Base-by-base conservation (phyloP, 352 stramenopile genomes). In the Globisporangium spiculum region DNA sequence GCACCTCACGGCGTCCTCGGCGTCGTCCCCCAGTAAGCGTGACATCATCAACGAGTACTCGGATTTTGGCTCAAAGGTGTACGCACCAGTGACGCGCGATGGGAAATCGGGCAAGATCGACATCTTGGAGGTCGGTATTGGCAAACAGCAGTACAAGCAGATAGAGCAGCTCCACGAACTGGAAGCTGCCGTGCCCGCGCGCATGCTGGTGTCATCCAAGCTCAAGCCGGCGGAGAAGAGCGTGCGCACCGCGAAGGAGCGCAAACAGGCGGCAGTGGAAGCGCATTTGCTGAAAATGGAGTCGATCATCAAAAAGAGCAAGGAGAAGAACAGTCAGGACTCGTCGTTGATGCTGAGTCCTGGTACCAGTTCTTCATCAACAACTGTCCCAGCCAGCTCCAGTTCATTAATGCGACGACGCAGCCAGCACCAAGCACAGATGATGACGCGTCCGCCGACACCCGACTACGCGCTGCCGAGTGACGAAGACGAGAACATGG, bases 41-140 rank as follows among this genome's bases (percentile, higher is more conserved):
- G 93, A 97, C 69, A 96, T 98, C 66, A 96, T 98, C 60, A 71
- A 66, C 18, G 91, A 97, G 60, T 98, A 98, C 72, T 75, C 75
- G 10, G 81, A 96, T 72, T 97, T 91, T 66, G 70, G 73, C 16
- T 97, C 89, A 5, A 75, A 75, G 30, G 88, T 97, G 55, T 98
- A 98, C 65, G 93, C 93, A 36, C 85, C 87, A 3, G 62, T 84
- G 30, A 90, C 82, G 3, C 84, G 87, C 12, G 68, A 70, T 36
- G 87, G 87, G 38, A 91, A 90, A 57, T 67, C 78, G 32, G 83
- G 84, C 14, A 84, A 83, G 46, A 62, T 78, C 18, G 68, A 80
- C 18, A 75, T 92, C 34, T 69, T 67, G 44, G 86, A 94, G 62
- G 69, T 76, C 2, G 86, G 86, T 16, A 84, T 94, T 58, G 77